A percentile compares a stretch with the other conserved stretches of the same genome.
phyloP scores from a whole-genome alignment of 768 basidiomycete species.

The Lactifluus piperatus region DNA sequence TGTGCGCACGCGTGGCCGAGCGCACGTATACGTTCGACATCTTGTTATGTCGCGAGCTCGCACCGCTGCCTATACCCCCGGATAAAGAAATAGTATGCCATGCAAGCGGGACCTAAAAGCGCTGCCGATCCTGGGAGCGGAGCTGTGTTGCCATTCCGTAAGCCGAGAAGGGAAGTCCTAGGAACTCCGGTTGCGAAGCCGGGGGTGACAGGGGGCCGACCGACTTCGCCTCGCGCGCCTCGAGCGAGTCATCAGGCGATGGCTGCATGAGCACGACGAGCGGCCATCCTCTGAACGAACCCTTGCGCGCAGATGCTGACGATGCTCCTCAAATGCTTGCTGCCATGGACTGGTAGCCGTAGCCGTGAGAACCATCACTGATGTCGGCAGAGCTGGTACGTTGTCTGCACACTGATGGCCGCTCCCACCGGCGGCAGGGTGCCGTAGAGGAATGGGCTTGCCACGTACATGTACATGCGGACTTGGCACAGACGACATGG shows the following conservation, averaged over 20 bases:
- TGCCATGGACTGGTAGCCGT: not conserved
- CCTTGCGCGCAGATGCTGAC: not conserved
- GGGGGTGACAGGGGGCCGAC: slow-evolving; percentile 45
- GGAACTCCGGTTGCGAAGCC: slow-evolving; percentile 39
- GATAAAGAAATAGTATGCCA: slow-evolving; percentile 12
- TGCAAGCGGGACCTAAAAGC: too few relatives aligned
- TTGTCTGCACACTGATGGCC: slow-evolving; percentile 29
- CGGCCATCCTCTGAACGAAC: not conserved
- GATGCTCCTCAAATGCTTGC: slow-evolving; percentile 21
- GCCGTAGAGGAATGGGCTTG: slow-evolving; percentile 44
- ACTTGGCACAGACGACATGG: slow-evolving; percentile 23
- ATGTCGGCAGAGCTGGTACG: slow-evolving; percentile 25
- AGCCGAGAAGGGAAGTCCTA: too few relatives aligned
- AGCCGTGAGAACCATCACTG: not conserved
- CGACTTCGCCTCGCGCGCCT: slow-evolving; percentile 54
- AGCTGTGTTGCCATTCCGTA: slow-evolving; percentile 36
- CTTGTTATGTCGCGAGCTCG: not conserved
- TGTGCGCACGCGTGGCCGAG: slow-evolving; percentile 48
- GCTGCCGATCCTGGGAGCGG: slow-evolving; percentile 24
- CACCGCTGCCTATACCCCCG: slow-evolving; percentile 26
- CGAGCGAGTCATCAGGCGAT: slow-evolving; percentile 41
- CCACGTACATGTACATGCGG: slow-evolving; percentile 22
- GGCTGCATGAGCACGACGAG: slow-evolving; percentile 28
- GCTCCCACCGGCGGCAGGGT: slow-evolving; percentile 28
- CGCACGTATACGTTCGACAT: too few relatives aligned